Base-by-base conservation (phyloP, 371 early-diverging fungal species). In the Umbelopsis sp. region DNA sequence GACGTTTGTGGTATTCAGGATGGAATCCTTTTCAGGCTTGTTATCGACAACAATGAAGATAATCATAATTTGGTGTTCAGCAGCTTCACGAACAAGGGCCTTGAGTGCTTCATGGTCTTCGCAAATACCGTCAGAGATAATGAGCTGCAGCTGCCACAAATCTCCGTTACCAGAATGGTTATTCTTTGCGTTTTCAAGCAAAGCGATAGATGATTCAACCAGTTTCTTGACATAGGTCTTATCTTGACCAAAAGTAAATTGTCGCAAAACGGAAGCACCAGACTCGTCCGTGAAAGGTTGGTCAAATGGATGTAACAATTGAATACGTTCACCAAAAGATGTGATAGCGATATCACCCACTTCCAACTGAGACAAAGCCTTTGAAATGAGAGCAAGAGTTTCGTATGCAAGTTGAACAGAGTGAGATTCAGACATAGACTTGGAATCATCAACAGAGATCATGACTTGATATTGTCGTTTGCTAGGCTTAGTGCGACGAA, bases 381-480 rank as follows among this genome's bases (percentile, higher is more conserved):
- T 94, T 7, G 97, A 89, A 44, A 98, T 92, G 48, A 98, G 74
- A 3, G 97, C 92, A 50, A 99, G 78, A 0, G 97, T 91, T 78
- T 98, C 96, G 75, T 93, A 96, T 0, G 98, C 97, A 12, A 98
- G 90, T 75, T 96, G 93, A 12, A 96, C 91, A 37, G 93, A 90
- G 64, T 87, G 89, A 2, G 92, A 89, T 74, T 94, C 92, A 45
- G 93, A 87, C 99, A 99, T 99, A 46, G 97, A 96, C 70, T 93
- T 93, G 69, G 98, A 97, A 79, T 99, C 99, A 79, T 99, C 99
- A 51, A 99, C 92, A 18, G 99, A 93, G 22, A 99, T 87, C 91
- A 99, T 91, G 37, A 99, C 93, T 76, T 97, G 96, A 84, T 99
- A 99, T 66, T 96, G 93, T 65, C 99, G 92, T 74, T 98, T 97